Evolutionary conservation across 306 rosid species (phyloP).

Genomic region (Lathyrus aphaca): DNA sequence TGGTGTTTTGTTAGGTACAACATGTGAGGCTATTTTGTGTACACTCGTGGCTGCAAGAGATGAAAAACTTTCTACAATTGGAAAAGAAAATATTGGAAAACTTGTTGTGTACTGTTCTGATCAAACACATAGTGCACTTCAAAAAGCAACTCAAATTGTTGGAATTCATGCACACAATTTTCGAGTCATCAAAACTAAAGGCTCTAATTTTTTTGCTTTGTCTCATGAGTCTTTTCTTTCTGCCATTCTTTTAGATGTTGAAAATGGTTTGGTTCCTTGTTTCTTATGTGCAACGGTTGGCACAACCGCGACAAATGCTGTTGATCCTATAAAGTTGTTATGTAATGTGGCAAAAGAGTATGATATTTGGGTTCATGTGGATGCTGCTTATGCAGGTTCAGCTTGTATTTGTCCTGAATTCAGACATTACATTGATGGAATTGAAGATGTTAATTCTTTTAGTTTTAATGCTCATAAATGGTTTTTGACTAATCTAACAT

Average conservation of each 20-base stretch:
- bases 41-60: conserved; percentile 63
- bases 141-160: conserved; percentile 56
- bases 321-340: conserved; percentile 52
- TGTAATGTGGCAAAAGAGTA: conserved; percentile 49
- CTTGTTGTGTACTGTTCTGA: conserved; percentile 65
- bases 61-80: conserved; percentile 21
- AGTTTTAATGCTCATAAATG: conserved; percentile 74
- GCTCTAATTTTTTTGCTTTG: conserved; percentile 37
- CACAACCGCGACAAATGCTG: conserved; percentile 56
- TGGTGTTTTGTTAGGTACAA: conserved; percentile 62
- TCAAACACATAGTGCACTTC: conserved; percentile 63
- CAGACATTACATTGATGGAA: conserved; percentile 51
- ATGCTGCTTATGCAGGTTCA: conserved; percentile 71
- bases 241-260: conserved; percentile 44
- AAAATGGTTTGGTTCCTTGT: conserved; percentile 55
- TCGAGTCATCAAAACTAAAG: conserved; percentile 41
- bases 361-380: conserved; percentile 67
- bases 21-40: conserved; percentile 58
- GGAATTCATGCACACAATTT: conserved; percentile 51
- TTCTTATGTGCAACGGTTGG: conserved; percentile 60
- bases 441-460: conserved; percentile 53
- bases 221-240: conserved; percentile 40
- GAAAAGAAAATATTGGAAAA: conserved; percentile 17
- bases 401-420: conserved; percentile 70
- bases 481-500: conserved; percentile 55